A percentile compares a stretch with the other conserved stretches of the same genome.
Conservation (phyloP, 345 rosid species). For the Populus pruinosa region DNA sequence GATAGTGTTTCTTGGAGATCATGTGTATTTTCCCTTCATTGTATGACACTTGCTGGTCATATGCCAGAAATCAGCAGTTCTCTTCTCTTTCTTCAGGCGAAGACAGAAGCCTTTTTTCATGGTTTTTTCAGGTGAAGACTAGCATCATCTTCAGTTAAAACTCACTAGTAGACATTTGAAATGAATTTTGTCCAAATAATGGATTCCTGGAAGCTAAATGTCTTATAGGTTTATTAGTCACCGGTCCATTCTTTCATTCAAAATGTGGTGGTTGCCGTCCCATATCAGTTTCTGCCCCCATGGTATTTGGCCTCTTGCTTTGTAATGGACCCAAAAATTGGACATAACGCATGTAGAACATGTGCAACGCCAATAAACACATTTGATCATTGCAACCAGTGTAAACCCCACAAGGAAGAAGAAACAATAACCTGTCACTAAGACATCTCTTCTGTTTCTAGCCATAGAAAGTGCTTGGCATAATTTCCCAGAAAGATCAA, state of each 20-base stretch:
- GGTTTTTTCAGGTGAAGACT: neutral
- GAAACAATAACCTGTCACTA: neutral
- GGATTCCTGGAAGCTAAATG: neutral
- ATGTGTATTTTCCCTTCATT: neutral
- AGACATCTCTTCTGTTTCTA: neutral
- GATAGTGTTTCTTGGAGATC: neutral
- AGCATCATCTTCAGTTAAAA: neutral
- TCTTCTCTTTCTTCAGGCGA: neutral
- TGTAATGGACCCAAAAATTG: neutral
- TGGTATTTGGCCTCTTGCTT: neutral
- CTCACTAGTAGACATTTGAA: neutral
- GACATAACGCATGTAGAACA: slow-evolving; percentile 14
- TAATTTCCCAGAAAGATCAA: slow-evolving; percentile 1
- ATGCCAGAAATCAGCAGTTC: neutral
- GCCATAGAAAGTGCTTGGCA: neutral
- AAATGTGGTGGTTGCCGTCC: neutral
- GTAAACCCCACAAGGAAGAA: slow-evolving; percentile 7
- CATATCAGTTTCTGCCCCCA: neutral
- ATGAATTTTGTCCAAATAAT: neutral
- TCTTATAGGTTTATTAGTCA: neutral
- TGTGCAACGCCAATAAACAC: neutral
- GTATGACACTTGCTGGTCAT: neutral
- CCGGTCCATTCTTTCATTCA: neutral
- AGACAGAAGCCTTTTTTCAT: neutral
- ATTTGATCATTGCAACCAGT: neutral